phyloP scores from a whole-genome alignment of 2,329 filamentous ascomycete genomes.

The Penicillium sclerotiorum region DNA sequence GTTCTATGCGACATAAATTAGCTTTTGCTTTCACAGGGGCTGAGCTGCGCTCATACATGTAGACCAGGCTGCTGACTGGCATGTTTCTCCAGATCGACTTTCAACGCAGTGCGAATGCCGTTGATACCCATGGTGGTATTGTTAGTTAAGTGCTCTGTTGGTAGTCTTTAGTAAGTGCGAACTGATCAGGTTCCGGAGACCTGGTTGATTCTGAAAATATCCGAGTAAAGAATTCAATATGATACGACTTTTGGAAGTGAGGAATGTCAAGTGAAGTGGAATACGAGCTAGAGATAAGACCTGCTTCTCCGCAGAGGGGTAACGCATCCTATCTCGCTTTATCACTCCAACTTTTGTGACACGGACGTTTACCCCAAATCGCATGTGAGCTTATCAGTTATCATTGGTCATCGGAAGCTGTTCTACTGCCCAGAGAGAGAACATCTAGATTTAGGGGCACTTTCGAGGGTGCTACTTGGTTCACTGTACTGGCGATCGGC shows the following conservation, averaged over 20 bases:
- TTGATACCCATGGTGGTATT: conserved; percentile 40
- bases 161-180: no score
- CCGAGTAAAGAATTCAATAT: no score
- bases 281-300: conserved; percentile 12
- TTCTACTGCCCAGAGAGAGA: no score
- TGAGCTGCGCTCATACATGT: conserved; percentile 59
- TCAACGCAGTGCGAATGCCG: conserved; percentile 69
- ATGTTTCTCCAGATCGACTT: conserved; percentile 72
- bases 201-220: no score
- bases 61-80: conserved; percentile 69
- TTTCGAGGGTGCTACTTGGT: no score
- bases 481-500: no score
- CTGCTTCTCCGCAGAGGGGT: conserved; percentile 15
- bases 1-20: conserved; percentile 60
- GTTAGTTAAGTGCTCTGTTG: no score
- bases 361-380: background rate
- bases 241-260: background rate
- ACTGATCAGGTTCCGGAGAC: no score
- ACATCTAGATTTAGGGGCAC: no score
- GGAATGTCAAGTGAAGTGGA: background rate
- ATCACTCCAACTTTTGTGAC: conserved; percentile 3
- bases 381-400: background rate
- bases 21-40: no score
- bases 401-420: background rate
- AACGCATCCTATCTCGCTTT: conserved; percentile 1